Conservation (phyloP, 164 flowering plant genomes). For the Hamamelis virginiana region DNA sequence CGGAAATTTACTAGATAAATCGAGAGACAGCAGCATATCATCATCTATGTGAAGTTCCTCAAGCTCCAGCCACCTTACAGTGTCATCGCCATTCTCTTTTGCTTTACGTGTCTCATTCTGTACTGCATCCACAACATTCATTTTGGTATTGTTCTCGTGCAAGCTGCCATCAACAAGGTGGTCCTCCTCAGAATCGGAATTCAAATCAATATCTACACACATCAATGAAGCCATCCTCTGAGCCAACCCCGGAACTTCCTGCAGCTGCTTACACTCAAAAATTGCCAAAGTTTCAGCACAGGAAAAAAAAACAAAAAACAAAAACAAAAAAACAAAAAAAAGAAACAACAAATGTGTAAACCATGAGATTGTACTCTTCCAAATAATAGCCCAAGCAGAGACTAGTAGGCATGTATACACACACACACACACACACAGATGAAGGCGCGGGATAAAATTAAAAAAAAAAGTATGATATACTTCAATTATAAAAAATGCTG, state of each 20-base stretch:
- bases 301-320: not conserved
- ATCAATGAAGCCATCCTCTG: conserved; percentile 91
- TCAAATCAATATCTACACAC: conserved; percentile 71
- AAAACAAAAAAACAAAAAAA: not conserved
- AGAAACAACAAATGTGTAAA: not conserved
- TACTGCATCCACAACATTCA: conserved; percentile 40
- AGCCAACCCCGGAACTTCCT: conserved; percentile 82
- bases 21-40: conserved; percentile 60
- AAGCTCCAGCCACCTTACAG: conserved; percentile 83
- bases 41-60: conserved; percentile 89
- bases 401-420: no score
- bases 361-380: not conserved
- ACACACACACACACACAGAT: no score
- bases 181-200: conserved; percentile 34
- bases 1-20: conserved; percentile 78
- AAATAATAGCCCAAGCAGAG: no score
- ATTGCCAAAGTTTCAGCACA: not conserved
- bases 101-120: conserved; percentile 50
- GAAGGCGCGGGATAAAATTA: no score
- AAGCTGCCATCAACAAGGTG: conserved; percentile 14
- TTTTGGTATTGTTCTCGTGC: conserved; percentile 22
- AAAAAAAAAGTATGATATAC: no score
- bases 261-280: conserved; percentile 53
- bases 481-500: no score
- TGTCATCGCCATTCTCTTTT: conserved; percentile 44